phyloP scores from a whole-genome alignment of 2,329 filamentous ascomycete species.

The Tolypocladium tundrense region DNA sequence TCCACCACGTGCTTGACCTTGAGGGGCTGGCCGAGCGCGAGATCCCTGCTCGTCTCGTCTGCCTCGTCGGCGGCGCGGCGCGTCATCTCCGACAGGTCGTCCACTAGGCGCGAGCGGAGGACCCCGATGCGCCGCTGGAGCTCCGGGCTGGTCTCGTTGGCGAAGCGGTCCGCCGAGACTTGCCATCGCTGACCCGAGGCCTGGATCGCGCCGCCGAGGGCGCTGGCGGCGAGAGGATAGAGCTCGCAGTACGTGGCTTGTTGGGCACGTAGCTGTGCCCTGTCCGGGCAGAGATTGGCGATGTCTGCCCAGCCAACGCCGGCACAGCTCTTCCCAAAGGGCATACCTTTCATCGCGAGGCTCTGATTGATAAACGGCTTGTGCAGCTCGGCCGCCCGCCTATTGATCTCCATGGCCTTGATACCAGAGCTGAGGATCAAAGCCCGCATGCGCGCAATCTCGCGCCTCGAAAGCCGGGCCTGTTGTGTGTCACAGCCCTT shows the following conservation, averaged over 20 bases:
- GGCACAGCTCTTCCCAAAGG: slow-evolving; percentile 9
- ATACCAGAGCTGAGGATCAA: slow-evolving; percentile 78
- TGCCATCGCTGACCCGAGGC: slow-evolving; percentile 45
- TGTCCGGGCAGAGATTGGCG: slow-evolving; percentile 27
- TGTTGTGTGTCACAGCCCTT: slow-evolving; percentile 25
- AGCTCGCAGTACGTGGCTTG: slow-evolving; percentile 30
- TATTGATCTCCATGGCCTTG: slow-evolving; percentile 72
- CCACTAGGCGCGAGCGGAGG: slow-evolving; percentile 35
- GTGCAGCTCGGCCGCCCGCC: slow-evolving; percentile 45
- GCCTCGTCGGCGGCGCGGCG: slow-evolving; percentile 65
- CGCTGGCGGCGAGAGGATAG: slow-evolving; percentile 42
- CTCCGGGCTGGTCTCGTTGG: slow-evolving; percentile 41
- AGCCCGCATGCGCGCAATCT: slow-evolving; percentile 68
- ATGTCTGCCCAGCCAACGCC: slow-evolving; percentile 32
- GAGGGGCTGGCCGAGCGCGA: slow-evolving; percentile 67
- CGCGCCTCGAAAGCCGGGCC: slow-evolving; percentile 47
- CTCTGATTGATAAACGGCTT: slow-evolving; percentile 19
- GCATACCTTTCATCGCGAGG: slow-evolving; percentile 11
- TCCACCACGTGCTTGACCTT: slow-evolving; percentile 74
- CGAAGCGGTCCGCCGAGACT: slow-evolving; percentile 49
- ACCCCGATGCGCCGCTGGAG: slow-evolving; percentile 38
- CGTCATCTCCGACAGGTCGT: slow-evolving; percentile 50
- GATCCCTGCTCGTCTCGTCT: slow-evolving; percentile 65
- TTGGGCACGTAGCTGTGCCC: slow-evolving; percentile 19
- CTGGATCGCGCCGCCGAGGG: slow-evolving; percentile 36